Base-by-base conservation (phyloP, 108 stramenopile species). In the Seminavis robusta region DNA sequence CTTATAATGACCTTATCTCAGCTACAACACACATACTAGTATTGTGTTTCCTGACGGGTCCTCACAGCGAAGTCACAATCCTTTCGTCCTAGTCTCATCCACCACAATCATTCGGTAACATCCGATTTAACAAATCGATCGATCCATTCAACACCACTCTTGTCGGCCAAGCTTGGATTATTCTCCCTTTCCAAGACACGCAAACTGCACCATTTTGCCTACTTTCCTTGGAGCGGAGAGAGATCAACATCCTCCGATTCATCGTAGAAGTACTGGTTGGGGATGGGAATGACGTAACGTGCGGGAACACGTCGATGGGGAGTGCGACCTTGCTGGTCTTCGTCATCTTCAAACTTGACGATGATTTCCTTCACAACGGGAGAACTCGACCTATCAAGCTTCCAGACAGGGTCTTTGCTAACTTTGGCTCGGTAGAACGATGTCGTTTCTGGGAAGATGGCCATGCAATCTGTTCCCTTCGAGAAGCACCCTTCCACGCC, bases 401-500 rank as follows among this genome's bases (percentile, higher is more conserved):
- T 86, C 90, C 92, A 93, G 8, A 81, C 70, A 15, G 96, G 96
- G 16, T 65, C 38, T 65, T 95, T 97, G 50, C 72, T 70, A 5
- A 98, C 85, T 23, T 84, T 83, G 40, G 95, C 90, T 31, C 90
- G 75, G 70, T 98, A 98, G 57, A 98, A 98, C 13, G 77, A 81
- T 13, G 96, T 97, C 1, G 96, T 98, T 73, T 97, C 96, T 1
- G 98, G 98, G 66, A 98, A 98, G 44, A 98, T 97, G n/a, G 98
- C 98, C 90, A 97, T 93, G 52, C 94, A 94, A 33, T 77, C 69
- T 5, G 86, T 85, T 4, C 90, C 88, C 69, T 94, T 95, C 4
- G 74, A 65, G 61, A 94, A 91, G 51, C 86, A 84, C 0, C 84
- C 85, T 64, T 96, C 94, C 9, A 77, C 73, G 11, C 92, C 94